These are phyloP conservation scores for Zygosaccharomyces sapae DNA, from an alignment of 1,139 yeast species.

Conservation along the genomic window DNA sequence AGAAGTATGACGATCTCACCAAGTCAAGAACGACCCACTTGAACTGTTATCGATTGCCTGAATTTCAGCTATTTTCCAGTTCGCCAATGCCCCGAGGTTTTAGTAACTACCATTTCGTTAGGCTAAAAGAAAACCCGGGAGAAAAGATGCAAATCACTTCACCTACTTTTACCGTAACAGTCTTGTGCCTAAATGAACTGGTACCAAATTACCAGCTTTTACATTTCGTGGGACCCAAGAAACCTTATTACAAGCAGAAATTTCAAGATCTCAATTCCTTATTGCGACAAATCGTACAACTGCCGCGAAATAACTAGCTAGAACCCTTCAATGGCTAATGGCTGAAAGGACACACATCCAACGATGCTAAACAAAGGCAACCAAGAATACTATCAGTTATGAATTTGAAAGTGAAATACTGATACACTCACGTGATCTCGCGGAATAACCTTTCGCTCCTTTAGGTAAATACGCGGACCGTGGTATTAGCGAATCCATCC, in stretches of 20 bases:
- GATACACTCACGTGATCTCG: not conserved
- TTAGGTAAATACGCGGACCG: slow-evolving; percentile 6
- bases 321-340: not conserved
- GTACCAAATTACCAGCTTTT: not conserved
- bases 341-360: not conserved
- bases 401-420: not conserved
- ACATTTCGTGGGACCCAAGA: slow-evolving; percentile 5
- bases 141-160: not conserved
- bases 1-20: slow-evolving; percentile 11
- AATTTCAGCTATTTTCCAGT: slow-evolving; percentile 6
- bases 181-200: slow-evolving; percentile 1
- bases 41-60: slow-evolving; percentile 9
- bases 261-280: not conserved
- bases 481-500: slow-evolving; percentile 1
- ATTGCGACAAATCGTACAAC: slow-evolving; percentile 1
- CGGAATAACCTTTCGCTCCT: not conserved
- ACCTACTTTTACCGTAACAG: not conserved
- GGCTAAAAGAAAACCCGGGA: not conserved
- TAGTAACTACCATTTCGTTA: slow-evolving; percentile 8
- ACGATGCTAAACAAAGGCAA: not conserved
- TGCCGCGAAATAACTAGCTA: not conserved
- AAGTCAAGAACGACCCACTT: slow-evolving; percentile 8
- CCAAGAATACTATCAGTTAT: not conserved
- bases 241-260: slow-evolving; percentile 1
- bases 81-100: slow-evolving; percentile 11